A percentile compares a stretch with the other conserved stretches of the same genome.
These are phyloP conservation scores for Cicer pinnatifidum DNA, from an alignment of 306 rosid species.

Conservation along the genomic window DNA sequence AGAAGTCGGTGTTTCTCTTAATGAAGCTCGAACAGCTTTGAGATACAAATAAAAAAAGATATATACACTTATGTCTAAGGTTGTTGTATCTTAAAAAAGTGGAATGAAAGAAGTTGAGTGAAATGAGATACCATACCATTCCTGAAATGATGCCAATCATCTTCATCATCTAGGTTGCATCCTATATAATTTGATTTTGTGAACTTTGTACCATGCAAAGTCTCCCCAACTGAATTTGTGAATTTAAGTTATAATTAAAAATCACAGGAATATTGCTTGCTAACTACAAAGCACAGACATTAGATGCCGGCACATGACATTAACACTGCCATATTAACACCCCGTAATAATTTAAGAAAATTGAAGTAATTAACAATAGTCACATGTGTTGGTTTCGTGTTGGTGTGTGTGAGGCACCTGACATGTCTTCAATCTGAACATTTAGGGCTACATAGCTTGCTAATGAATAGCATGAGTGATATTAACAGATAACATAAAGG, in stretches of 20 bases:
- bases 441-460: not conserved
- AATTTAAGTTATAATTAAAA: slow-evolving; percentile 44
- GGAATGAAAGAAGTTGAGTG: slow-evolving; percentile 24
- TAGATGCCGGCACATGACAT: no score
- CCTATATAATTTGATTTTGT: slow-evolving; percentile 71
- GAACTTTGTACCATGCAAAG: slow-evolving; percentile 62
- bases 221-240: slow-evolving; percentile 74
- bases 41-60: slow-evolving; percentile 38
- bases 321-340: no score
- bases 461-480: not conserved
- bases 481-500: not conserved
- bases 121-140: slow-evolving; percentile 73
- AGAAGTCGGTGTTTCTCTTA: slow-evolving; percentile 78
- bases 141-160: slow-evolving; percentile 86
- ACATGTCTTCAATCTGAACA: no score
- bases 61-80: slow-evolving; percentile 20
- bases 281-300: no score
- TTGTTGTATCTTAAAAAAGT: slow-evolving; percentile 14
- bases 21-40: slow-evolving; percentile 84
- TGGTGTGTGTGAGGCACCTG: no score
- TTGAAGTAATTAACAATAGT: no score
- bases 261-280: not conserved
- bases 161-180: slow-evolving; percentile 85
- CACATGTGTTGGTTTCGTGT: no score
- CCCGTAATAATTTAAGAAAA: no score